phyloP scores from a whole-genome alignment of 83 land plant genomes.

The Picea abies region DNA sequence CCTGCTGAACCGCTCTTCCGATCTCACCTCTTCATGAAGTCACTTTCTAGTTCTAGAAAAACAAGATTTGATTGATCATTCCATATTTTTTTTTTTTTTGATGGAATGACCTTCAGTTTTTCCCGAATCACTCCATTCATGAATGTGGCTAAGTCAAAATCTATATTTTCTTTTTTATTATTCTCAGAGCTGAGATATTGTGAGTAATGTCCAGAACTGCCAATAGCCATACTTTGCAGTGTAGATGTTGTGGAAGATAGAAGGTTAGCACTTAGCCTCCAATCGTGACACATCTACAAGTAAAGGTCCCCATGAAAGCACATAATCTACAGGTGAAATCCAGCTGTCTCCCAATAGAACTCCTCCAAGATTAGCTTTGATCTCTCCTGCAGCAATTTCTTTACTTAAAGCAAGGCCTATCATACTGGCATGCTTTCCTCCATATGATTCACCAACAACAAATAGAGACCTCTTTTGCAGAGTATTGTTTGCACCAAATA shows the following conservation, averaged over 20 bases:
- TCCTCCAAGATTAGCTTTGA: slow-evolving; percentile 72
- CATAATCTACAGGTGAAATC: too few species aligned
- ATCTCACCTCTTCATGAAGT: too few species aligned
- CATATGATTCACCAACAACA: slow-evolving; percentile 90
- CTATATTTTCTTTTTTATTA: slow-evolving; percentile 14
- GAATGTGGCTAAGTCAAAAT: slow-evolving; percentile 32
- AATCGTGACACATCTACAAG: too few species aligned
- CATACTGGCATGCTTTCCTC: slow-evolving; percentile 82
- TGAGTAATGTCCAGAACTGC: slow-evolving; percentile 14
- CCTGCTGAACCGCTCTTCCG: too few species aligned
- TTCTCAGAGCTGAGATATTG: slow-evolving; percentile 31
- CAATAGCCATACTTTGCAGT: neutral
- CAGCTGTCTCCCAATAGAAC: too few species aligned
- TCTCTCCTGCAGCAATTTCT: slow-evolving; percentile 46
- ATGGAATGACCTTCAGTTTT: too few species aligned
- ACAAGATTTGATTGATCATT: too few species aligned
- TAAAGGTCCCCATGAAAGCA: too few species aligned
- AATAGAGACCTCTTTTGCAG: slow-evolving; percentile 70
- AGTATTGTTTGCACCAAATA: slow-evolving; percentile 37
- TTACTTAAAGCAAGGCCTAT: slow-evolving; percentile 55
- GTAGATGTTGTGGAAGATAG: slow-evolving; percentile 16
- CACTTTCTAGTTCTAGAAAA: too few species aligned
- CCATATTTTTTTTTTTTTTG: too few species aligned
- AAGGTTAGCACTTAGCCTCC: neutral
- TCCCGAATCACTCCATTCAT: slow-evolving; percentile 63